phyloP scores from a whole-genome alignment of 75 land plant genomes.

The Selaginella tamariscina region DNA sequence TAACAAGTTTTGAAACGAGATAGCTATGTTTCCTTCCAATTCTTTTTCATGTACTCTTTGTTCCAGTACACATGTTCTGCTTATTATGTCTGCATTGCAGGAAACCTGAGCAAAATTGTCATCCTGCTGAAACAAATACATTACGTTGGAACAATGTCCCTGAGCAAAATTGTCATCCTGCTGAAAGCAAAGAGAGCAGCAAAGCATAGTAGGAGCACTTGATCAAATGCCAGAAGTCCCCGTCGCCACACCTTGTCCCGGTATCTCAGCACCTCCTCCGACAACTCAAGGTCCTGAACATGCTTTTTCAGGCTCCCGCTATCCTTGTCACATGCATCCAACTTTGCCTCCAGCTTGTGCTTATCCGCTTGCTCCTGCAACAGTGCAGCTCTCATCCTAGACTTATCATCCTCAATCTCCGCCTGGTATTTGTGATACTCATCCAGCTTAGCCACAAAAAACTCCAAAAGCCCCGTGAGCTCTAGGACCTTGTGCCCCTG shows the following conservation, averaged over 20 bases:
- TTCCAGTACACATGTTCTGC: not conserved
- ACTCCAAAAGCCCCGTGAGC: not conserved
- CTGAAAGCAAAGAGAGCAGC: constrained; percentile 5
- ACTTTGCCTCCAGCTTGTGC: not conserved
- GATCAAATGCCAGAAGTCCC: constrained; percentile 7
- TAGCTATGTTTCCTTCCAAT: no score
- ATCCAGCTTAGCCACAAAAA: not conserved
- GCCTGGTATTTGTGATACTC: not conserved
- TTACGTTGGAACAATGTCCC: not conserved
- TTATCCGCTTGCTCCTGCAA: not conserved
- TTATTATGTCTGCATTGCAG: not conserved
- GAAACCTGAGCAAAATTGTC: not conserved
- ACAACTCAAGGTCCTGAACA: constrained; percentile 1
- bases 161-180: not conserved
- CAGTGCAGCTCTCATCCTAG: not conserved
- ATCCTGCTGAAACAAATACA: not conserved
- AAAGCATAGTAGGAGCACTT: constrained; percentile 2
- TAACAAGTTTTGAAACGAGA: not conserved
- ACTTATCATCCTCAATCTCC: not conserved
- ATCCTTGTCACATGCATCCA: not conserved
- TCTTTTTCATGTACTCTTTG: not conserved
- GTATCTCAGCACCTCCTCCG: not conserved
- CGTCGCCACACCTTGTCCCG: constrained; percentile 4
- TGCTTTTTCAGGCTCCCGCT: not conserved
- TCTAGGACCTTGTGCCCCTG: constrained; percentile 1